Percentiles rank a stretch among this genome's conserved stretches.
phyloP scores from a whole-genome alignment of 257 asterid species.

The Nicotiana benthamiana region DNA sequence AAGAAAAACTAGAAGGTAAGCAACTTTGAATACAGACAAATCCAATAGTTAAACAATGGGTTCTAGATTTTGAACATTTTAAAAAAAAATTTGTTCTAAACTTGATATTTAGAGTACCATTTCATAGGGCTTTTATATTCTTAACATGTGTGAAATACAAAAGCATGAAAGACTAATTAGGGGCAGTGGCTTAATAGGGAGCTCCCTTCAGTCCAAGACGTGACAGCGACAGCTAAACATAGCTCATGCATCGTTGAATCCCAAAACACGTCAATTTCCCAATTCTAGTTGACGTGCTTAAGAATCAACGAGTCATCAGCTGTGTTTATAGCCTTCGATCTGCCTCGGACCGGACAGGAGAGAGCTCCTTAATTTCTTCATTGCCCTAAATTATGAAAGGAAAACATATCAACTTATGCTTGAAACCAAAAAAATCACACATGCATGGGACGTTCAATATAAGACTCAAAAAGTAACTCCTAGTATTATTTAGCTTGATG shows the following conservation, averaged over 20 bases:
- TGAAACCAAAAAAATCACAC: neutral
- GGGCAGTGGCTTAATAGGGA: slow-evolving; percentile 37
- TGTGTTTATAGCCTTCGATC: slow-evolving; percentile 34
- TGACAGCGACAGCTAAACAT: slow-evolving; percentile 51
- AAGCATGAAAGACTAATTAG: neutral
- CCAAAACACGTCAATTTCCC: slow-evolving; percentile 28
- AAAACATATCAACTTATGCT: neutral
- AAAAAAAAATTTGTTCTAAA: too few species aligned
- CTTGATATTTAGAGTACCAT: too few species aligned
- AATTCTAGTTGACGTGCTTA: slow-evolving; percentile 22
- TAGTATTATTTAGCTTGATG: too few species aligned
- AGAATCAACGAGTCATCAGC: slow-evolving; percentile 93
- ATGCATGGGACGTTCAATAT: neutral
- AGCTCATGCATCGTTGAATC: slow-evolving; percentile 86
- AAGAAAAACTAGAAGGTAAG: too few species aligned
- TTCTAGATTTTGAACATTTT: too few species aligned
- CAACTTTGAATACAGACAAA: too few species aligned
- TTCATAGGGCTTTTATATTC: too few species aligned
- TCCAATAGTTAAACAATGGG: too few species aligned
- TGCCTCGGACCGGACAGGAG: slow-evolving; percentile 86
- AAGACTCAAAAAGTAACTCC: too few species aligned
- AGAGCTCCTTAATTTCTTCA: slow-evolving; percentile 55
- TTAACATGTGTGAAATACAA: too few species aligned
- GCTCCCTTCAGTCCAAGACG: slow-evolving; percentile 99
- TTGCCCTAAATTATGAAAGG: slow-evolving; percentile 7